Evolutionary conservation across 106 monocot species (phyloP).

Genomic region (Apostasia shenzhenica): DNA sequence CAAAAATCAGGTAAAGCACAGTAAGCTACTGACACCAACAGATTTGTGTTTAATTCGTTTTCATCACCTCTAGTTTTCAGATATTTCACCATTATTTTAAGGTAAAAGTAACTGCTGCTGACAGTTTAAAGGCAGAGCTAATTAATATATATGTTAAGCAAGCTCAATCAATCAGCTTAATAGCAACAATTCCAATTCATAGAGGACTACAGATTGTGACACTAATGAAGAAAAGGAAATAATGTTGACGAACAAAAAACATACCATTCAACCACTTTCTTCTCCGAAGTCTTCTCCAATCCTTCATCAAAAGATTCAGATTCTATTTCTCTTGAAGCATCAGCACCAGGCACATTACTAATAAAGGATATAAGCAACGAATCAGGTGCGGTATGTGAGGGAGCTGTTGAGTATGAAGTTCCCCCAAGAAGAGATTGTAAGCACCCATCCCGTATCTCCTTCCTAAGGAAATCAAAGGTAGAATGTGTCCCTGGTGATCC

Average conservation of each 20-base stretch:
- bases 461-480: conserved; percentile 67
- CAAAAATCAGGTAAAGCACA: no score
- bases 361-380: conserved; percentile 81
- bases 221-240: no score
- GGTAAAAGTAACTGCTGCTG: no score
- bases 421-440: conserved; percentile 67
- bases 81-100: no score
- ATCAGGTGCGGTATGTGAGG: conserved; percentile 51
- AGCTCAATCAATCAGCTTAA: no score
- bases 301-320: conserved; percentile 30
- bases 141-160: no score
- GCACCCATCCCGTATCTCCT: conserved; percentile 70
- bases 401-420: conserved; percentile 31
- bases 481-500: conserved; percentile 51
- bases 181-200: no score
- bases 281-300: conserved; percentile 25
- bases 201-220: no score
- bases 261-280: conserved; percentile 59
- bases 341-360: conserved; percentile 39
- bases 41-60: no score
- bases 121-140: no score
- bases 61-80: no score
- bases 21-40: no score
- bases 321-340: conserved; percentile 39
- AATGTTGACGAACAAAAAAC: background rate